Conservation (phyloP, 176 grass and related monocot species). For the Avena insularis region DNA sequence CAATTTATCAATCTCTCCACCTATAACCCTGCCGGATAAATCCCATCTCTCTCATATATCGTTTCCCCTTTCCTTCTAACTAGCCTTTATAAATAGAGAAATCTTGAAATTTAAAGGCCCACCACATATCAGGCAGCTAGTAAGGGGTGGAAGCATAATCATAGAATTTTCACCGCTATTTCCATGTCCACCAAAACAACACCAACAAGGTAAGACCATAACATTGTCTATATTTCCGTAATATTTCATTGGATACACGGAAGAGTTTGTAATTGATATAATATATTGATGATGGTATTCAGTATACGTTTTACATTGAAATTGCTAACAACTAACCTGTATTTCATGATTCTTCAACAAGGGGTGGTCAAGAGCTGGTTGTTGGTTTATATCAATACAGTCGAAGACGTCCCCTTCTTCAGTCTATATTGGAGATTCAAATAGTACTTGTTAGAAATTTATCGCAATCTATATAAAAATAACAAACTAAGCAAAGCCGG, state of each 20-base stretch:
- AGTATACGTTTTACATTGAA: neutral
- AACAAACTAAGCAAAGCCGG: neutral
- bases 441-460: neutral
- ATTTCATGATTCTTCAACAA: constrained; percentile 1
- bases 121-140: no score
- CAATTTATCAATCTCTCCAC: neutral
- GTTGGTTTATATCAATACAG: neutral
- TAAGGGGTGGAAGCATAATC: no score
- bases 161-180: neutral
- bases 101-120: neutral
- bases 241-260: neutral
- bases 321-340: neutral
- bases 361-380: neutral
- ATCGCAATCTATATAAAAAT: neutral
- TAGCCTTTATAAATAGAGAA: neutral
- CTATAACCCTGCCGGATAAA: neutral
- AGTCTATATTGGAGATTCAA: neutral
- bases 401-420: neutral
- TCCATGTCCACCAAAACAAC: neutral
- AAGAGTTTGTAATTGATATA: neutral
- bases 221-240: neutral
- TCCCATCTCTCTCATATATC: neutral
- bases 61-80: neutral
- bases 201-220: neutral
- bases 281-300: neutral